Conservation (phyloP, 1,284 basidiomycete species). For the Cryptococcus deneoformans region DNA sequence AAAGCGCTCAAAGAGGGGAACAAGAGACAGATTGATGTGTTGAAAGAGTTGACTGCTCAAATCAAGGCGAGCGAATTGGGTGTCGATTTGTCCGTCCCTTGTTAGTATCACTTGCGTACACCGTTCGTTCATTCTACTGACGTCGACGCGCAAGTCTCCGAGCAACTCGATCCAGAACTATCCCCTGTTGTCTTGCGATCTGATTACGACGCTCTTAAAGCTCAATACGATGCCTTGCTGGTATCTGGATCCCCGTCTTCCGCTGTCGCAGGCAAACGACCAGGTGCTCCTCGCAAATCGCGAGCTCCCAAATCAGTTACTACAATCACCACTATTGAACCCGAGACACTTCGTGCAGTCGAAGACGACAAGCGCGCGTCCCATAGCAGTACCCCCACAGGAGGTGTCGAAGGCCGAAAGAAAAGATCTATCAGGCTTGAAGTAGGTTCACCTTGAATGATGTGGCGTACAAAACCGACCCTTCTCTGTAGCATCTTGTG, state of each 20-base stretch:
- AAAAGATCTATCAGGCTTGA: conserved; percentile 44
- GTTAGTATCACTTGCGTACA: background rate
- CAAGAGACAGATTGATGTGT: conserved; percentile 30
- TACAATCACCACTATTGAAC: background rate
- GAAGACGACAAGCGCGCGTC: background rate
- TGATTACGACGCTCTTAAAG: conserved; percentile 40
- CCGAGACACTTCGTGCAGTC: background rate
- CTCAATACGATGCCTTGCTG: conserved; percentile 32
- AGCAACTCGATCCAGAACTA: conserved; percentile 21
- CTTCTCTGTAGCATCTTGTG: conserved; percentile 34
- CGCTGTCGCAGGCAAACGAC: background rate
- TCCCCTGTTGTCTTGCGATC: conserved; percentile 25
- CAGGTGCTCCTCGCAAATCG: background rate
- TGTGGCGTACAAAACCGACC: background rate
- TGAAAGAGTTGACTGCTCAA: conserved; percentile 24
- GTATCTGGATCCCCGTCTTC: conserved; percentile 3
- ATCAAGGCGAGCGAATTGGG: conserved; percentile 8
- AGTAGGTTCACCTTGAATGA: conserved; percentile 16
- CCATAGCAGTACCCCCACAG: background rate
- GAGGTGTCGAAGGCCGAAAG: conserved; percentile 21
- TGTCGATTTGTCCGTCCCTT: background rate
- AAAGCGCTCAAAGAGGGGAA: conserved; percentile 25
- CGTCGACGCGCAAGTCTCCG: background rate
- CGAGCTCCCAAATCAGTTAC: background rate
- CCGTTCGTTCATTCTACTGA: background rate